Percentiles rank a stretch among this genome's conserved stretches.
phyloP scores from a whole-genome alignment of 2,329 filamentous ascomycete species.

The Diaporthe destruens region DNA sequence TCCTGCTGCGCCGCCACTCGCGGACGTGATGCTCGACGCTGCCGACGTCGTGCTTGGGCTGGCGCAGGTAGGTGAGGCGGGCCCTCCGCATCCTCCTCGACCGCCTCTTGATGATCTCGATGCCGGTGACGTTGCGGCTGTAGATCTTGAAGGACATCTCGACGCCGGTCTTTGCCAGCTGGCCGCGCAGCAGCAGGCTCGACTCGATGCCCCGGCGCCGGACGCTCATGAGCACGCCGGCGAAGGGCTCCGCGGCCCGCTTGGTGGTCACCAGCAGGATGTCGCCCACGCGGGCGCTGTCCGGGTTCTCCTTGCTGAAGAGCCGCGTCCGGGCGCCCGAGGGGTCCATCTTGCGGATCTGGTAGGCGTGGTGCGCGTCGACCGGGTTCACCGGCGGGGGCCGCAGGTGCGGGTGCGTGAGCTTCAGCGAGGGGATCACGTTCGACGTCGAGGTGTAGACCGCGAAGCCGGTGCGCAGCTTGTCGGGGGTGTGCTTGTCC shows the following conservation, averaged over 20 bases:
- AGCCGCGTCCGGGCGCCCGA: slow-evolving; percentile 84
- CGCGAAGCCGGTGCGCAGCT: slow-evolving; percentile 60
- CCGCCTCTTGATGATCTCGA: slow-evolving; percentile 92
- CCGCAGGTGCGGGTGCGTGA: slow-evolving; percentile 38
- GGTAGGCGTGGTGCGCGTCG: slow-evolving; percentile 72
- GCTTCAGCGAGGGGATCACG: slow-evolving; percentile 36
- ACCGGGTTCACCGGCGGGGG: slow-evolving; percentile 67
- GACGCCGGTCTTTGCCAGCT: slow-evolving; percentile 87
- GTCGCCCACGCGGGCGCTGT: slow-evolving; percentile 87
- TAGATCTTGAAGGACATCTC: slow-evolving; percentile 99
- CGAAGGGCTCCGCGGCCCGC: slow-evolving; percentile 84
- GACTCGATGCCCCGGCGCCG: slow-evolving; percentile 90
- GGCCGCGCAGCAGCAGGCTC: slow-evolving; percentile 85
- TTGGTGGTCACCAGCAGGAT: slow-evolving; percentile 90
- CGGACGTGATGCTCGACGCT: slow-evolving; percentile 85
- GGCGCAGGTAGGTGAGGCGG: slow-evolving; percentile 89
- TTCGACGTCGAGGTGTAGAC: slow-evolving; percentile 54
- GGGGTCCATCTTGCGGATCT: slow-evolving; percentile 84
- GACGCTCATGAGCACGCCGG: slow-evolving; percentile 89
- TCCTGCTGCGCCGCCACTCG: slow-evolving; percentile 63
- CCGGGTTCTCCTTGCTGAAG: slow-evolving; percentile 82
- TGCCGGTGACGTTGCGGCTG: slow-evolving; percentile 86
- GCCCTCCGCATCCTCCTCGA: slow-evolving; percentile 89
- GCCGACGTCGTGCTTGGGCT: slow-evolving; percentile 88
- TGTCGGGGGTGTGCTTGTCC: slow-evolving; percentile 48